These are phyloP conservation scores for Kwoniella sp. DNA, from an alignment of 768 basidiomycete species.

Conservation along the genomic window DNA sequence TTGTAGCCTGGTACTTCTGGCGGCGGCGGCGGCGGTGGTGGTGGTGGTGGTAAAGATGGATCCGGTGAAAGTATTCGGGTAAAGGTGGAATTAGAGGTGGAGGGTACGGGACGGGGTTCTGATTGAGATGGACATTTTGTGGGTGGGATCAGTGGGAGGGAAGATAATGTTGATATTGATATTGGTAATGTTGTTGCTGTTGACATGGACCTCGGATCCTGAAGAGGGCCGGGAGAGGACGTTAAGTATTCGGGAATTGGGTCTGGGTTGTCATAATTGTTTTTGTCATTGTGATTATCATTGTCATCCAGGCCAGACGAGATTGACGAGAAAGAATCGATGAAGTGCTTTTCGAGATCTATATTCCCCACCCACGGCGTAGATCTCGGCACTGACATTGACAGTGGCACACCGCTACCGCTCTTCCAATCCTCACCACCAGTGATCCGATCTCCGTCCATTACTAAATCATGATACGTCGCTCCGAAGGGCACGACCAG, in stretches of 20 bases:
- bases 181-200: no score
- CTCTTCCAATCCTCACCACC: constrained; percentile 6
- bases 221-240: no score
- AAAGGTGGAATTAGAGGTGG: no score
- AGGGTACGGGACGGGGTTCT: no score
- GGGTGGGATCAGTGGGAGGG: no score
- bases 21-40: constrained; percentile 7
- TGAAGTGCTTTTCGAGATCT: constrained; percentile 46
- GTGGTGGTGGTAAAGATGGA: not conserved
- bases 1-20: constrained; percentile 48
- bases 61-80: no score
- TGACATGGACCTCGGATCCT: no score
- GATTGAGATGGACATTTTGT: no score
- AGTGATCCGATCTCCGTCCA: constrained; percentile 7
- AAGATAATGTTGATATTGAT: no score
- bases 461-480: constrained; percentile 48
- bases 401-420: no score
- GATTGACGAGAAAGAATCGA: constrained; percentile 15
- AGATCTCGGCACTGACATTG: constrained; percentile 17
- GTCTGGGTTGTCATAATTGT: no score
- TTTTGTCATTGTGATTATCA: not conserved
- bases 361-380: constrained; percentile 51
- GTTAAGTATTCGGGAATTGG: no score
- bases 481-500: constrained; percentile 45
- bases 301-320: not conserved